Percentiles rank a stretch among this genome's conserved stretches.
phyloP scores from a whole-genome alignment of 306 rosid species.

The Fragaria nilgerrensis region DNA sequence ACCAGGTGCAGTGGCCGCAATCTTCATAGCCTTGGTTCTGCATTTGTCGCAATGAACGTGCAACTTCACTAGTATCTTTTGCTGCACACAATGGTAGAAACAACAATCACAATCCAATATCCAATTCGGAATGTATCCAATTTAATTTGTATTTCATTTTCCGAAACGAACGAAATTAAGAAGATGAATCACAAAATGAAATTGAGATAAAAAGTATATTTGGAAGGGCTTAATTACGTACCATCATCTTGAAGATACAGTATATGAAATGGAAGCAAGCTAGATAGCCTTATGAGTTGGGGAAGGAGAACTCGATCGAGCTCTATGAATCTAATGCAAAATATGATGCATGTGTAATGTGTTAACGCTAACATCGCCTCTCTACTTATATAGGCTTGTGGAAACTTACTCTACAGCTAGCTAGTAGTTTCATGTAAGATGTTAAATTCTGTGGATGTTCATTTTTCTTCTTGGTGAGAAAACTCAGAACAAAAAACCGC shows the following conservation, averaged over 20 bases:
- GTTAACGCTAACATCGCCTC: background rate
- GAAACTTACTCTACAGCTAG: background rate
- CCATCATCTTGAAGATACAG: too few species aligned
- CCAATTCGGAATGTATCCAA: background rate
- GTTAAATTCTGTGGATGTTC: too few species aligned
- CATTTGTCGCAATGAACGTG: constrained; percentile 21
- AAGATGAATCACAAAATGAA: background rate
- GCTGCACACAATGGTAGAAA: constrained; percentile 18
- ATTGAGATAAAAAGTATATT: background rate
- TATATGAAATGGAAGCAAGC: too few species aligned
- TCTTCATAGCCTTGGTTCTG: constrained; percentile 38
- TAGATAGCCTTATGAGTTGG: too few species aligned
- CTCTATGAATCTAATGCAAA: background rate
- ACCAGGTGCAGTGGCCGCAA: constrained; percentile 29
- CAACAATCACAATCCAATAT: background rate
- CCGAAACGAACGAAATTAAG: background rate
- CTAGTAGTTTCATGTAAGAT: background rate
- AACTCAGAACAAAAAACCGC: background rate
- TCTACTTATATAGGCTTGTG: background rate
- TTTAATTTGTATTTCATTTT: too few species aligned
- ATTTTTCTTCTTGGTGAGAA: too few species aligned
- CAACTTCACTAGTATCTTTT: constrained; percentile 37
- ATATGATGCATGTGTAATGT: background rate
- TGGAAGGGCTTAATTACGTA: background rate
- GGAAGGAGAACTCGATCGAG: too few species aligned